Evolutionary conservation across 768 basidiomycete genomes (phyloP).

Genomic region (Leccinum pellstonianum): DNA sequence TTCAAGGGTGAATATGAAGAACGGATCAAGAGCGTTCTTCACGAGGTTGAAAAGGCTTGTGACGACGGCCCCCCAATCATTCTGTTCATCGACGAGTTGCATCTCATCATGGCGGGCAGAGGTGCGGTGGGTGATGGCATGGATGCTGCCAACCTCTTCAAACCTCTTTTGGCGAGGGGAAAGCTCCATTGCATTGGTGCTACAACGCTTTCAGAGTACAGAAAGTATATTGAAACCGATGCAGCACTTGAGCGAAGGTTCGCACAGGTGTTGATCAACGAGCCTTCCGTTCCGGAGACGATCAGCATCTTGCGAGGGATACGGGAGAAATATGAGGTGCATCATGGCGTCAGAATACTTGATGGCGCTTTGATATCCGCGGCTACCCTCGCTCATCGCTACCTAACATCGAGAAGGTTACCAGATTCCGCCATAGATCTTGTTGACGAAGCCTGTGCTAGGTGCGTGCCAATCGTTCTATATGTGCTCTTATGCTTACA

Average conservation of each 20-base stretch:
- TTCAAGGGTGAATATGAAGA: conserved; percentile 98
- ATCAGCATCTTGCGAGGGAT: conserved; percentile 94
- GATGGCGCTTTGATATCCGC: conserved; percentile 88
- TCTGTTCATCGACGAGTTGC: conserved; percentile 93
- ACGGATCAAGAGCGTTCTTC: conserved; percentile 87
- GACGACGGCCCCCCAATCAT: conserved; percentile 79
- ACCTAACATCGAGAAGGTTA: conserved; percentile 76
- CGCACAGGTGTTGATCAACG: conserved; percentile 91
- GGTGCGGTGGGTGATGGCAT: conserved; percentile 84
- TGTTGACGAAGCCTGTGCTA: conserved; percentile 89
- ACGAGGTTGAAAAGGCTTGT: conserved; percentile 88
- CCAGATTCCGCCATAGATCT: conserved; percentile 91
- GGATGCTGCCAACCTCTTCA: conserved; percentile 92
- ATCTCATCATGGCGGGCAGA: conserved; percentile 90
- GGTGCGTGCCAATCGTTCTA: conserved; percentile 41
- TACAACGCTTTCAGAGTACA: conserved; percentile 89
- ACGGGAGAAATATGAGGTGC: conserved; percentile 90
- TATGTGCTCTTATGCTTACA: not conserved
- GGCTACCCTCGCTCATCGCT: conserved; percentile 90
- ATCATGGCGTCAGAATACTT: conserved; percentile 85
- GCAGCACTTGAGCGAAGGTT: conserved; percentile 89
- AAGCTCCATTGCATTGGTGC: conserved; percentile 82
- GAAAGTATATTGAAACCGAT: conserved; percentile 92
- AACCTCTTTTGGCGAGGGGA: conserved; percentile 86
- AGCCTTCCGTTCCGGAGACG: conserved; percentile 84